phyloP scores from a whole-genome alignment of 352 stramenopile species.

The Phytophthora fragariae region DNA sequence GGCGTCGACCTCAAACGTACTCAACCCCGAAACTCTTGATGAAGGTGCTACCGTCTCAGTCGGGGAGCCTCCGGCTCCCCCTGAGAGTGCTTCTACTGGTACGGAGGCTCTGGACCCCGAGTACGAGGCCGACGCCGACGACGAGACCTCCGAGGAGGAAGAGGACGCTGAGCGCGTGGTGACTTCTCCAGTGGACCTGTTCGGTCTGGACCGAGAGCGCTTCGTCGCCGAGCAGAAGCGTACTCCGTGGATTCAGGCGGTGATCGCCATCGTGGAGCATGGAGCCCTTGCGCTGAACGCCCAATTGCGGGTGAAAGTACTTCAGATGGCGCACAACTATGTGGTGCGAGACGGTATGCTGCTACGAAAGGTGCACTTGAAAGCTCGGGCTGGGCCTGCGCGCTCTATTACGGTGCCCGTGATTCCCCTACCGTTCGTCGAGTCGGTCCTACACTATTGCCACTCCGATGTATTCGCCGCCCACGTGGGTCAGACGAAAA shows the following conservation, averaged over 20 bases:
- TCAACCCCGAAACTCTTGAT: no score
- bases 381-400: neutral
- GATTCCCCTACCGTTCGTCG: slow-evolving; percentile 7
- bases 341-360: neutral
- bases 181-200: no score
- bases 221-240: neutral
- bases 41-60: no score
- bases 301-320: neutral
- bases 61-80: no score
- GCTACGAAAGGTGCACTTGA: slow-evolving; percentile 2
- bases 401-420: slow-evolving; percentile 2
- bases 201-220: no score
- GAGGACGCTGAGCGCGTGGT: no score
- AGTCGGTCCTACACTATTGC: slow-evolving; percentile 19
- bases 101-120: no score
- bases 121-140: no score
- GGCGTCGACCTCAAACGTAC: no score
- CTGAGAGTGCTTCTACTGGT: no score
- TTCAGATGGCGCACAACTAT: neutral
- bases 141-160: no score
- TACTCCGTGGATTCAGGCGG: slow-evolving; percentile 8
- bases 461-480: slow-evolving; percentile 11
- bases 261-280: neutral
- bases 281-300: slow-evolving; percentile 2
- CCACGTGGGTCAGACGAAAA: slow-evolving; percentile 6